phyloP scores from a whole-genome alignment of 768 basidiomycete genomes.

The Tubosaeta brunneosetosa region DNA sequence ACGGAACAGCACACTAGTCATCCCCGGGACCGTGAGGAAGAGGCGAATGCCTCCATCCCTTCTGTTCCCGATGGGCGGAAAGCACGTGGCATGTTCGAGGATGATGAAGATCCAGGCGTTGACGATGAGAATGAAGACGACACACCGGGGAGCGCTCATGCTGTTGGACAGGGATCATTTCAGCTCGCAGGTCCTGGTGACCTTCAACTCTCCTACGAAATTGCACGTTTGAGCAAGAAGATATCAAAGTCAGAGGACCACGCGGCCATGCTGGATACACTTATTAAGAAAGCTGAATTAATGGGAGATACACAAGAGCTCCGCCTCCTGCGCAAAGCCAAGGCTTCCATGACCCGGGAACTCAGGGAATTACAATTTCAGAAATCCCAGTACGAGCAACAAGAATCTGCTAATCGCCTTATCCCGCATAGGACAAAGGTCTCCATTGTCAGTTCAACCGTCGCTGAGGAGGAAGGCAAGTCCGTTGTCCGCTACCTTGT shows the following conservation, averaged over 20 bases:
- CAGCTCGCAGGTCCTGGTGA: slow-evolving; percentile 85
- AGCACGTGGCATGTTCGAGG: slow-evolving; percentile 31
- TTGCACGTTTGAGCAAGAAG: slow-evolving; percentile 70
- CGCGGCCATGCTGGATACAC: slow-evolving; percentile 74
- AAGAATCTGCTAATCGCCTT: slow-evolving; percentile 86
- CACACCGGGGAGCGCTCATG: slow-evolving; percentile 10
- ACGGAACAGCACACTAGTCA: slow-evolving; percentile 55
- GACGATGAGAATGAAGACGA: slow-evolving; percentile 47
- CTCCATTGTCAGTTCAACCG: slow-evolving; percentile 78
- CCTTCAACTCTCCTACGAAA: slow-evolving; percentile 83
- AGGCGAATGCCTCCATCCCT: slow-evolving; percentile 3
- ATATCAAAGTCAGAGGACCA: slow-evolving; percentile 76
- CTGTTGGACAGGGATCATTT: slow-evolving; percentile 49
- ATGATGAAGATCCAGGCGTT: slow-evolving; percentile 35
- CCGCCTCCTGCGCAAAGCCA: slow-evolving; percentile 74
- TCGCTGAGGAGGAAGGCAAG: slow-evolving; percentile 81
- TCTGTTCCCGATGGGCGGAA: slow-evolving; percentile 12
- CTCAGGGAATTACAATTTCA: slow-evolving; percentile 83
- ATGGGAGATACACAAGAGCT: slow-evolving; percentile 88
- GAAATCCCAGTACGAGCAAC: slow-evolving; percentile 89
- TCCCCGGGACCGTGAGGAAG: slow-evolving; percentile 7
- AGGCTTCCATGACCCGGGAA: slow-evolving; percentile 76
- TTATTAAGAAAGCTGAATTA: slow-evolving; percentile 93
- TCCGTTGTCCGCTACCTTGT: slow-evolving; percentile 89
- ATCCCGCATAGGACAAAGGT: slow-evolving; percentile 80